phyloP scores from a whole-genome alignment of 2,329 filamentous ascomycete species.

The Claviceps sp. region DNA sequence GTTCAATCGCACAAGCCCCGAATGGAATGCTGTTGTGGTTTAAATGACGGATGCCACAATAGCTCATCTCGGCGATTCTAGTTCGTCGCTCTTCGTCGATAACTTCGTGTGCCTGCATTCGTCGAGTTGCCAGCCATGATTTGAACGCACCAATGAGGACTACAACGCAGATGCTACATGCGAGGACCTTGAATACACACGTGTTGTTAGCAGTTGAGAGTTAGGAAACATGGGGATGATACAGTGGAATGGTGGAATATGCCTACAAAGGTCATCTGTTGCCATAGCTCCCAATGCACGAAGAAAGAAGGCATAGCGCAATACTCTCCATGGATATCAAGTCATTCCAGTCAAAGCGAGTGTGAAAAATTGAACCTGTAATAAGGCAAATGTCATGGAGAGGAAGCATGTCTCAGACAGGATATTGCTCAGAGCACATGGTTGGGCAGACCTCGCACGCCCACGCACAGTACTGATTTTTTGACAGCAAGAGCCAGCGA shows the following conservation, averaged over 20 bases:
- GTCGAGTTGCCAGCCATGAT: constrained; percentile 47
- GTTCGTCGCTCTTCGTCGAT: constrained; percentile 53
- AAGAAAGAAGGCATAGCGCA: constrained; percentile 40
- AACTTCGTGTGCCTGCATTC: constrained; percentile 42
- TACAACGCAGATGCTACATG: constrained; percentile 54
- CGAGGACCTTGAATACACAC: constrained; percentile 46
- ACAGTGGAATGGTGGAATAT: background rate
- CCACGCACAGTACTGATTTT: background rate
- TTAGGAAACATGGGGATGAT: no score
- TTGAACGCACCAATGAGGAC: constrained; percentile 56
- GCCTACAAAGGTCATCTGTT: constrained; percentile 82
- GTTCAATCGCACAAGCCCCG: constrained; percentile 72
- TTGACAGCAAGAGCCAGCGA: constrained; percentile 6
- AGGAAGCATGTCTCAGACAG: constrained; percentile 1
- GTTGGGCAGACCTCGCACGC: background rate
- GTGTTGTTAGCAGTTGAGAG: background rate
- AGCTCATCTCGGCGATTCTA: constrained; percentile 38
- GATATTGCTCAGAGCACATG: background rate
- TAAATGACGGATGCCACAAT: constrained; percentile 32
- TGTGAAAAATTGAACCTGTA: background rate
- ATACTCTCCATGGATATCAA: background rate
- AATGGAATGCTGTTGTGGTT: constrained; percentile 58
- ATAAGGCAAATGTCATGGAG: background rate
- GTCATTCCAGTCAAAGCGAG: background rate
- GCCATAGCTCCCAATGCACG: constrained; percentile 64